phyloP scores from a whole-genome alignment of 2,329 filamentous ascomycete genomes.

The Lachnellula suecica region DNA sequence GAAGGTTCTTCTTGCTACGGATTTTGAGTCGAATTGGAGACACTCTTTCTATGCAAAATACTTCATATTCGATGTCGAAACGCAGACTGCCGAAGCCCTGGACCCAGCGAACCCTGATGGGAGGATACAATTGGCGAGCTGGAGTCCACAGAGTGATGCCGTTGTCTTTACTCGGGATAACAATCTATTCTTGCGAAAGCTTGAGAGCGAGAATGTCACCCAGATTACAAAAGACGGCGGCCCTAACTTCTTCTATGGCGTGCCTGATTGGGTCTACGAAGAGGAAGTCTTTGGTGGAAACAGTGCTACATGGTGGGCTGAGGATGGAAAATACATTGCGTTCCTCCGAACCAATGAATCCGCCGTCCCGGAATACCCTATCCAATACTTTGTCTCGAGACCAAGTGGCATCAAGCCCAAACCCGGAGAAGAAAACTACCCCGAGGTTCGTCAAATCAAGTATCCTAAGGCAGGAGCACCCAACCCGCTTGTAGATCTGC shows the following conservation, averaged over 20 bases:
- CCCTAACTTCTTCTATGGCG: constrained; percentile 86
- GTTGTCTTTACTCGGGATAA: constrained; percentile 89
- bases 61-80: constrained; percentile 88
- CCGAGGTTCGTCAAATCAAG: constrained; percentile 88
- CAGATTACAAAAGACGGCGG: constrained; percentile 87
- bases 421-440: constrained; percentile 80
- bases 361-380: constrained; percentile 83
- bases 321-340: constrained; percentile 83
- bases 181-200: constrained; percentile 79
- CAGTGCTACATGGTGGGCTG: constrained; percentile 92
- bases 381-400: constrained; percentile 88
- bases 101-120: constrained; percentile 65
- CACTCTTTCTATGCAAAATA: constrained; percentile 86
- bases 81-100: constrained; percentile 74
- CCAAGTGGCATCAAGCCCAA: constrained; percentile 72
- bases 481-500: constrained; percentile 84
- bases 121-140: constrained; percentile 79
- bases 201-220: constrained; percentile 40
- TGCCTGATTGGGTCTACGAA: constrained; percentile 97
- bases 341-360: constrained; percentile 95
- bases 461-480: constrained; percentile 95
- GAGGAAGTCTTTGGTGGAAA: constrained; percentile 77
- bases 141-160: constrained; percentile 85
- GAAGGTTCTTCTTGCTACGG: constrained; percentile 80
- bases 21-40: constrained; percentile 76